Conservation (phyloP, 2,329 filamentous ascomycete species). For the Trichoderma koningiopsis region DNA sequence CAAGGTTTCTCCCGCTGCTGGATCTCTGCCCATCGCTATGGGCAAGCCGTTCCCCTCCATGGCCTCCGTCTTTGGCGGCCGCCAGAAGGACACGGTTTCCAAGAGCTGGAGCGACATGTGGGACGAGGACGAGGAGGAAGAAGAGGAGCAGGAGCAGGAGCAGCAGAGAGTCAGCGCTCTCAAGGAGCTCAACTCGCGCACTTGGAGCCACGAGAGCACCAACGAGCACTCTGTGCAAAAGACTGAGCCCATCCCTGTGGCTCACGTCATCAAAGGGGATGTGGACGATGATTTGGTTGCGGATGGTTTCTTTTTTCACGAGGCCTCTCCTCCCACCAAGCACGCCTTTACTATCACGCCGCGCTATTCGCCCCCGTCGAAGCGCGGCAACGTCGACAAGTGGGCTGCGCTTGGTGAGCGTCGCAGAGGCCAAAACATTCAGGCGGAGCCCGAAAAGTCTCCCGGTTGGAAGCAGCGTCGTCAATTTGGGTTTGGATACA, state of each 20-base stretch:
- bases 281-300: slow-evolving; percentile 67
- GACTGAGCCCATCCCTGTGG: slow-evolving; percentile 28
- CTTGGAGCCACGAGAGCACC: slow-evolving; percentile 77
- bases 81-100: slow-evolving; percentile 75
- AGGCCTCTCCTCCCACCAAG: slow-evolving; percentile 49
- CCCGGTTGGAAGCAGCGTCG: slow-evolving; percentile 54
- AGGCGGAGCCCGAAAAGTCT: slow-evolving; percentile 53
- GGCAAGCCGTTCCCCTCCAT: slow-evolving; percentile 75
- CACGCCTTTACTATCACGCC: slow-evolving; percentile 43
- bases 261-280: slow-evolving; percentile 47
- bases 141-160: slow-evolving; percentile 62
- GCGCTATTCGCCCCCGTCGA: slow-evolving; percentile 67
- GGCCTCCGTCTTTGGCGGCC: slow-evolving; percentile 78
- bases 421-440: slow-evolving; percentile 66
- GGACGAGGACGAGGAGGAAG: slow-evolving; percentile 78
- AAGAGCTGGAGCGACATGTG: slow-evolving; percentile 99
- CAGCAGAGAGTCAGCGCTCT: slow-evolving; percentile 52
- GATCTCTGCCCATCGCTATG: slow-evolving; percentile 77
- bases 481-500: slow-evolving; percentile 49
- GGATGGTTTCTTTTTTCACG: slow-evolving; percentile 74
- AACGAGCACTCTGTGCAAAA: slow-evolving; percentile 41
- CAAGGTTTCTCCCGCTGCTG: slow-evolving; percentile 62
- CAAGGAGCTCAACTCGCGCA: slow-evolving; percentile 70
- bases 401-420: slow-evolving; percentile 88
- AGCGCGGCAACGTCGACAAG: slow-evolving; percentile 71